phyloP scores from a whole-genome alignment of 108 stramenopile genomes.

The Skeletonema potamos region DNA sequence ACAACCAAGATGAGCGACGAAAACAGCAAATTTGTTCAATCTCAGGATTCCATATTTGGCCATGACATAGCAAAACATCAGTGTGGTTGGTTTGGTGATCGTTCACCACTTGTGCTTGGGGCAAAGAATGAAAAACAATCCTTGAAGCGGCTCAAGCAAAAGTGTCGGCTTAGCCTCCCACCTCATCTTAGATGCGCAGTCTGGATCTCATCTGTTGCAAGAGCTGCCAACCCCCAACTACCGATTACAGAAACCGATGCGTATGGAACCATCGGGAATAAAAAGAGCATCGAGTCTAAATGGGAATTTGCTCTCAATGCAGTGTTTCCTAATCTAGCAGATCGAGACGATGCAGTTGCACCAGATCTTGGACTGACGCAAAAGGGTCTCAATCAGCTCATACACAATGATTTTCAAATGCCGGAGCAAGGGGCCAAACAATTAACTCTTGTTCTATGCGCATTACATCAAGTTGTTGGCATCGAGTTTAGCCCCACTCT shows the following conservation, averaged over 20 bases:
- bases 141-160: constrained; percentile 45
- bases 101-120: constrained; percentile 11
- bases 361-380: constrained; percentile 45
- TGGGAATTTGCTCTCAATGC: constrained; percentile 52
- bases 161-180: constrained; percentile 68
- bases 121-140: constrained; percentile 13
- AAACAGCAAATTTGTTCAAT: constrained; percentile 10
- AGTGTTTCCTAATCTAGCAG: constrained; percentile 29
- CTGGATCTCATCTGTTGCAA: constrained; percentile 75
- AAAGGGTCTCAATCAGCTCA: constrained; percentile 22
- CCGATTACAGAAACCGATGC: constrained; percentile 47
- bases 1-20: neutral
- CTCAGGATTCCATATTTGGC: constrained; percentile 30
- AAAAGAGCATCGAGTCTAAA: constrained; percentile 26
- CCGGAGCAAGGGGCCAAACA: constrained; percentile 19
- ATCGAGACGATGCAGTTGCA: constrained; percentile 29
- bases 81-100: constrained; percentile 8
- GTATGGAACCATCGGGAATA: constrained; percentile 63
- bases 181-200: constrained; percentile 82
- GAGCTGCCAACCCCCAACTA: constrained; percentile 62
- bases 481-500: constrained; percentile 71
- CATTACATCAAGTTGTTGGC: constrained; percentile 58
- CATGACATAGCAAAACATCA: neutral
- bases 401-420: constrained; percentile 21
- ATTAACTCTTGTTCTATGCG: constrained; percentile 53